Conservation (phyloP, 129 eudicot genomes). For the Arctium lappa region DNA sequence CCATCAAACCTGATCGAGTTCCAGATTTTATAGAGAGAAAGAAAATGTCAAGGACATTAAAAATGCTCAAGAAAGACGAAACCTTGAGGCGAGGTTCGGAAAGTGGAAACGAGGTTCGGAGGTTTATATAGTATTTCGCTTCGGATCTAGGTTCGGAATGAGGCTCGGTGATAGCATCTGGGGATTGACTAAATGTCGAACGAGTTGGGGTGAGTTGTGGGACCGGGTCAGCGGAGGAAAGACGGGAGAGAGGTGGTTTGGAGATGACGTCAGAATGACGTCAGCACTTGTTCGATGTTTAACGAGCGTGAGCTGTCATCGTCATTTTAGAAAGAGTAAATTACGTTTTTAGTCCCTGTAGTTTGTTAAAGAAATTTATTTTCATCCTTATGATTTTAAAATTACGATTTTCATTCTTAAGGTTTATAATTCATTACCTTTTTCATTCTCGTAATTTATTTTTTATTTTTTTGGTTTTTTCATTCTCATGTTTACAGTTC, state of each 20-base stretch:
- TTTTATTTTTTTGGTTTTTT: too few relatives aligned
- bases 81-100: constrained; percentile 36
- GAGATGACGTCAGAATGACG: constrained; percentile 23
- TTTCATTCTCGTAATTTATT: too few relatives aligned
- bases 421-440: too few relatives aligned
- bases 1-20: constrained; percentile 13
- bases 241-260: constrained; percentile 7
- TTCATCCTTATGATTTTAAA: too few relatives aligned
- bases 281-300: neutral
- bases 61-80: constrained; percentile 19
- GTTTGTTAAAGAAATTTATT: too few relatives aligned
- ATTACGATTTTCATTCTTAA: too few relatives aligned
- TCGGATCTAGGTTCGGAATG: constrained; percentile 7
- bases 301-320: constrained; percentile 24
- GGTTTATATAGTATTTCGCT: neutral
- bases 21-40: neutral
- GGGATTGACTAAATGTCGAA: neutral
- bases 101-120: constrained; percentile 10
- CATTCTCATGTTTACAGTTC: too few relatives aligned
- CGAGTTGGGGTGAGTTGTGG: constrained; percentile 6
- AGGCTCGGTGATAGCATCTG: constrained; percentile 14
- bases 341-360: too few relatives aligned
- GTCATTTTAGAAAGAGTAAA: neutral
- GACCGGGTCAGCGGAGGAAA: constrained; percentile 13
- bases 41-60: neutral